Percentiles rank a stretch among this genome's conserved stretches.
Conservation (phyloP, 306 rosid genomes). For the Quercus bicolor region DNA sequence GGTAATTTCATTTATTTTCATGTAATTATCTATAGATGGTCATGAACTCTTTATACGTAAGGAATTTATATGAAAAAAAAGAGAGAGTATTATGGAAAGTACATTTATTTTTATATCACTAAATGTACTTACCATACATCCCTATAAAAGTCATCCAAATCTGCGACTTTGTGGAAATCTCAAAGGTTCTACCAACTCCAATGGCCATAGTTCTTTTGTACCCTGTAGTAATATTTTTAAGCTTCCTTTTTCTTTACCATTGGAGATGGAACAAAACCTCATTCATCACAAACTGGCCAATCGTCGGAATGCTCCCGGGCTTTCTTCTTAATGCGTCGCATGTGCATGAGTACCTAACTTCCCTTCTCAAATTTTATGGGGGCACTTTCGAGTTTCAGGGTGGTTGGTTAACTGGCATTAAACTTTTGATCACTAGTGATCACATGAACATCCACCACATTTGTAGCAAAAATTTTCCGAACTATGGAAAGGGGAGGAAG, state of each 20-base stretch:
- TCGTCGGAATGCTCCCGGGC: slow-evolving; percentile 11
- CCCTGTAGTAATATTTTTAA: not conserved
- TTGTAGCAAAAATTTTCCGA: slow-evolving; percentile 4
- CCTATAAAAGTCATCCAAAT: too few species aligned
- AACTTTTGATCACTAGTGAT: slow-evolving; percentile 10
- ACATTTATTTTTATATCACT: too few species aligned
- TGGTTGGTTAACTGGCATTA: slow-evolving; percentile 15
- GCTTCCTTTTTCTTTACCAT: not conserved
- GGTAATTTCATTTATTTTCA: too few species aligned
- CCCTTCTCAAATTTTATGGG: not conserved
- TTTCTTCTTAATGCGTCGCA: not conserved
- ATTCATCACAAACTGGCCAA: not conserved
- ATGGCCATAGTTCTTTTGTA: slow-evolving; percentile 1
- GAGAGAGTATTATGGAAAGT: too few species aligned
- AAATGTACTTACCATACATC: too few species aligned
- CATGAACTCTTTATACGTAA: too few species aligned
- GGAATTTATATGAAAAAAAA: too few species aligned
- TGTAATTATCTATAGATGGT: too few species aligned
- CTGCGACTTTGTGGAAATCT: not conserved
- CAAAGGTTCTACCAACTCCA: too few species aligned
- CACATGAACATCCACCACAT: slow-evolving; percentile 32
- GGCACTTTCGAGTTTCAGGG: slow-evolving; percentile 20
- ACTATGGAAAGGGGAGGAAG: slow-evolving; percentile 27
- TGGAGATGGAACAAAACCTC: not conserved
- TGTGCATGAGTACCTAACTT: not conserved